Percentiles rank a stretch among this genome's conserved stretches.
These are phyloP conservation scores for Epithele typhae DNA, from an alignment of 768 basidiomycete species.

Conservation along the genomic window DNA sequence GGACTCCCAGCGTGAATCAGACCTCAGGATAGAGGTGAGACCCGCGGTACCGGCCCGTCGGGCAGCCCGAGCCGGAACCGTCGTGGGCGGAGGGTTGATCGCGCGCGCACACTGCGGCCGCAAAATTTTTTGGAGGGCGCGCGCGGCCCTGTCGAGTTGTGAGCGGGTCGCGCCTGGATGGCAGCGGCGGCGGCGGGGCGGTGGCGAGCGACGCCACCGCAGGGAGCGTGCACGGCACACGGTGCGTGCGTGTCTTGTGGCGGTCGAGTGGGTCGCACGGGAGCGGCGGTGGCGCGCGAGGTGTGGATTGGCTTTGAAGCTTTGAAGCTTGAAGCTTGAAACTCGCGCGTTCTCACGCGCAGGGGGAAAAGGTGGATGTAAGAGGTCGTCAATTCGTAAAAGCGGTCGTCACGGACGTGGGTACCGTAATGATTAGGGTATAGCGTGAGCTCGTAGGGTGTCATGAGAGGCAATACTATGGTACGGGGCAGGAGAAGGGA, in stretches of 20 bases:
- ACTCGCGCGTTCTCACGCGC: neutral
- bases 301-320: neutral
- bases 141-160: no score
- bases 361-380: neutral
- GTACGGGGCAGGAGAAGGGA: neutral
- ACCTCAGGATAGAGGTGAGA: no score
- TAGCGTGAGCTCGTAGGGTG: constrained; percentile 3
- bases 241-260: no score
- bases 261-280: no score
- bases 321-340: neutral
- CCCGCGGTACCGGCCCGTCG: neutral
- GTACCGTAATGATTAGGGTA: constrained; percentile 5
- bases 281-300: neutral
- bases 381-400: neutral
- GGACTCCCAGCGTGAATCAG: no score
- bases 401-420: neutral
- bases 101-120: neutral
- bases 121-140: no score
- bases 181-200: no score
- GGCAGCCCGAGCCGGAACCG: no score
- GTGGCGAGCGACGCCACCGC: no score
- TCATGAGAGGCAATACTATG: constrained; percentile 13
- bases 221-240: no score
- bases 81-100: neutral
- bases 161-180: no score